phyloP scores from a whole-genome alignment of 2,329 filamentous ascomycete genomes.

The Fusarium irregulare region DNA sequence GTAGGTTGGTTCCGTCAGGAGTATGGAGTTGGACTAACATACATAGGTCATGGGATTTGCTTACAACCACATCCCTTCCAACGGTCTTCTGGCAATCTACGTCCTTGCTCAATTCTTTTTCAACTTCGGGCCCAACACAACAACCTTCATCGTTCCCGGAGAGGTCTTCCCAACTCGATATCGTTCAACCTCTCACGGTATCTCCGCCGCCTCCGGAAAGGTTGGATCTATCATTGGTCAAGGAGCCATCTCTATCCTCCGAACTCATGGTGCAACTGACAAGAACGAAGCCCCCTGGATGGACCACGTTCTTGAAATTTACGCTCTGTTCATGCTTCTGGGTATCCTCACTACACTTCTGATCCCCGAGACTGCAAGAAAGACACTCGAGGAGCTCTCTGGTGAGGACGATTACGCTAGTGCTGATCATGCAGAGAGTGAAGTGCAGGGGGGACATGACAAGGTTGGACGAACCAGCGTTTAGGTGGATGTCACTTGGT shows the following conservation, averaged over 20 bases:
- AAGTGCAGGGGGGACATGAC: conserved; percentile 24
- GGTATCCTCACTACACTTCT: conserved; percentile 76
- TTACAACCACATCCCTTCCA: conserved; percentile 63
- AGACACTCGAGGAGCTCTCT: conserved; percentile 74
- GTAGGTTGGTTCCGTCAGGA: conserved; percentile 11
- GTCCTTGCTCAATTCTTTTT: conserved; percentile 70
- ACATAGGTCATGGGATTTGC: conserved; percentile 67
- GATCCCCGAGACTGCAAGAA: conserved; percentile 79
- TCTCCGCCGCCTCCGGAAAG: conserved; percentile 66
- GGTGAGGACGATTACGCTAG: conserved; percentile 51
- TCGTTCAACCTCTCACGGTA: conserved; percentile 67
- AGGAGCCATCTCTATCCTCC: conserved; percentile 67
- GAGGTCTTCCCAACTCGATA: conserved; percentile 69
- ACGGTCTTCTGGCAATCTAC: conserved; percentile 67
- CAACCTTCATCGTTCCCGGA: conserved; percentile 67
- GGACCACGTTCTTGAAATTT: conserved; percentile 81
- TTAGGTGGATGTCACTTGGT: conserved; percentile 18
- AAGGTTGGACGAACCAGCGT: conserved; percentile 35
- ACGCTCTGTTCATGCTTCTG: conserved; percentile 80
- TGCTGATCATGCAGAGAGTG: conserved; percentile 14
- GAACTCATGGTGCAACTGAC: conserved; percentile 57
- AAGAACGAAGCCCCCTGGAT: conserved; percentile 70
- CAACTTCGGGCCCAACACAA: conserved; percentile 68
- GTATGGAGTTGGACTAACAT: not conserved
- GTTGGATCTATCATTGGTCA: conserved; percentile 68